Evolutionary conservation across 78 protist species (phyloP), one percentile per base, ranked within the genome.

Genomic region (Chrysochromulina tobinii): DNA sequence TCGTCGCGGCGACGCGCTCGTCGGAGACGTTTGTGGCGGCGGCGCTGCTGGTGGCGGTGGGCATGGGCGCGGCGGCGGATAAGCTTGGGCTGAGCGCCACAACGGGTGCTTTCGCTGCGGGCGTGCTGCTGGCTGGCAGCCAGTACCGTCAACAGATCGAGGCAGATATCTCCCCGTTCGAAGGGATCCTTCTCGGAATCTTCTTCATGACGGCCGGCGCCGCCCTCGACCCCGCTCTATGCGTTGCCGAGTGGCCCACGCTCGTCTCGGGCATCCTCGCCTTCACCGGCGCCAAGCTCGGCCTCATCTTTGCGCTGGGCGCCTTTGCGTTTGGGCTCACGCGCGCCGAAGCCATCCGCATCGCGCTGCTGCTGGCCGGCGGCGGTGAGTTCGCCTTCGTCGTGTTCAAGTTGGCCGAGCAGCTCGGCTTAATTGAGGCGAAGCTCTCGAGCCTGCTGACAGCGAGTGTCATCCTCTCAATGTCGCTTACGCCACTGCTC

Each of bases 141-240:
- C 4, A 69, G 2, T 69, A n/a, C 51, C 79, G 79, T 11, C 23
- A 3, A 6, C 79, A 69, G 51, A 69, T 69, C 27, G 54, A 21
- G 17, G 79, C 79, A 1, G 79, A 69, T 51, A 69, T 69, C 27
- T 1, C 3, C 50, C 79, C 79, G 2, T 21, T 69, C 79, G 6
- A 69, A 3, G 79, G 79, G 15, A 69, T 69, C 51, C 50, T 69
- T 1, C 79, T 69, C 79, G 79, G 51, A 27, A 12, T 69, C 51
- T 69, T 69, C 79, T 69, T 69, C 51, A 69, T 69, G 79, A 27
- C 27, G 12, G 79, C 79, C 23, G 79, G 79, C 79, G 27, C 79
- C 14, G 9, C 3, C 51, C 14, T 69, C 51, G 79, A 69, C 51
- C 18, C 51, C 51, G 51, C 27, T 2, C 79, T 69, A 5, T 3